A percentile compares a stretch with the other conserved stretches of the same genome.
Conservation (phyloP, 2,329 filamentous ascomycete species). For the Fusarium albidum region DNA sequence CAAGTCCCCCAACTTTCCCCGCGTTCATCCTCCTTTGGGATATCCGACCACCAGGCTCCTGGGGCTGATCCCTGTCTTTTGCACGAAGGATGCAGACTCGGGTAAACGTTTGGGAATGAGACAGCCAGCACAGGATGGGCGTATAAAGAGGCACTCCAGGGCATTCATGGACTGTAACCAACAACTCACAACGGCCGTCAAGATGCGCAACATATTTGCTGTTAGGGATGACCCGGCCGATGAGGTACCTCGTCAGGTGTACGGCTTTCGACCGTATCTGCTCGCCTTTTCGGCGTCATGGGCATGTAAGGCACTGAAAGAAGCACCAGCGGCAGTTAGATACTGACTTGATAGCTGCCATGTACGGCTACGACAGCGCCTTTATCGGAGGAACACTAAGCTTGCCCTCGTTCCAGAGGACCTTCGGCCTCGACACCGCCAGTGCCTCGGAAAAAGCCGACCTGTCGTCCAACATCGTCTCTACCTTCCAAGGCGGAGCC, state of each 20-base stretch:
- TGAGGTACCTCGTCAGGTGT: constrained; percentile 3
- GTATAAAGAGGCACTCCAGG: no score
- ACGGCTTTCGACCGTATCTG: constrained; percentile 9
- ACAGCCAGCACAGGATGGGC: no score
- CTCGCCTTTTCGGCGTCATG: constrained; percentile 26
- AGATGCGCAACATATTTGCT: not conserved
- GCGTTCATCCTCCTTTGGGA: not conserved
- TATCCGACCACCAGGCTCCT: not conserved
- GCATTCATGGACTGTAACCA: no score
- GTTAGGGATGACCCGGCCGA: not conserved
- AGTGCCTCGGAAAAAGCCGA: not conserved
- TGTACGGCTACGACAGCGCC: constrained; percentile 28
- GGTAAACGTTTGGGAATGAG: not conserved
- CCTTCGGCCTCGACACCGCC: no score
- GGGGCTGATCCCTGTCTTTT: not conserved
- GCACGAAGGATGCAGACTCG: not conserved
- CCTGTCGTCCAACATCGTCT: not conserved
- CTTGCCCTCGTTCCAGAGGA: constrained; percentile 8
- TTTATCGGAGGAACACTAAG: constrained; percentile 17
- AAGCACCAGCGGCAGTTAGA: no score
- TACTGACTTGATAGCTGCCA: constrained; percentile 12
- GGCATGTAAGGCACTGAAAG: constrained; percentile 15
- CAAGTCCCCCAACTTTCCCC: not conserved
- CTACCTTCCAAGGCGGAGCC: not conserved
- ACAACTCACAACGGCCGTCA: no score